Evolutionary conservation across 257 asterid genomes (phyloP).

Genomic region (Solanum habrochaites): DNA sequence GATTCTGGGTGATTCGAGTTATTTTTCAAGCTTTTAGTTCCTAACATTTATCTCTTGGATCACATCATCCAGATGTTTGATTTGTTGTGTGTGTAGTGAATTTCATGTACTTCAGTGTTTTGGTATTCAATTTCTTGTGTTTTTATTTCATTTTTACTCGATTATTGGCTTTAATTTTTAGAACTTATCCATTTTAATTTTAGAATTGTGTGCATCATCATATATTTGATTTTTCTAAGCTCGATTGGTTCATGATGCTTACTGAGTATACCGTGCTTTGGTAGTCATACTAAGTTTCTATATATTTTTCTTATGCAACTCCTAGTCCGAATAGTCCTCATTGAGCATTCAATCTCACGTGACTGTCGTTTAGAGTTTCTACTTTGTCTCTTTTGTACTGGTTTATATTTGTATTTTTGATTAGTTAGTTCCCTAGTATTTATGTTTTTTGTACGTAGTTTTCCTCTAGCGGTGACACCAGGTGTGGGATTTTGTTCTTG

Average conservation of each 20-base stretch:
- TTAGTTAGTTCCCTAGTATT: not conserved
- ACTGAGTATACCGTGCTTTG: no score
- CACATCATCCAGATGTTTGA: not conserved
- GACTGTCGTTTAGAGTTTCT: not conserved
- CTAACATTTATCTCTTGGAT: not conserved
- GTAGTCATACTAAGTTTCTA: not conserved
- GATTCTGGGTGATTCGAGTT: not conserved
- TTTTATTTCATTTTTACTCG: not conserved
- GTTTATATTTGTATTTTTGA: no score
- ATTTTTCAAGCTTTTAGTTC: not conserved
- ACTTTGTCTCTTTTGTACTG: not conserved
- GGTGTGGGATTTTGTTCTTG: not conserved
- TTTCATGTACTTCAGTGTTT: not conserved
- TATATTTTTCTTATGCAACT: no score
- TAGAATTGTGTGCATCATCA: not conserved
- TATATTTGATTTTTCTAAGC: not conserved
- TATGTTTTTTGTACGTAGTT: not conserved
- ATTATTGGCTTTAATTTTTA: not conserved
- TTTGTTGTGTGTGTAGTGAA: not conserved
- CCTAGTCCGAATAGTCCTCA: not conserved
- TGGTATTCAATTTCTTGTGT: not conserved
- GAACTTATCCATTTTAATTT: not conserved
- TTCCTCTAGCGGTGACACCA: not conserved
- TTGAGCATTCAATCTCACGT: not conserved
- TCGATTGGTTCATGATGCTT: not conserved